Conservation (phyloP, 345 rosid genomes). For the Linum trigynum region DNA sequence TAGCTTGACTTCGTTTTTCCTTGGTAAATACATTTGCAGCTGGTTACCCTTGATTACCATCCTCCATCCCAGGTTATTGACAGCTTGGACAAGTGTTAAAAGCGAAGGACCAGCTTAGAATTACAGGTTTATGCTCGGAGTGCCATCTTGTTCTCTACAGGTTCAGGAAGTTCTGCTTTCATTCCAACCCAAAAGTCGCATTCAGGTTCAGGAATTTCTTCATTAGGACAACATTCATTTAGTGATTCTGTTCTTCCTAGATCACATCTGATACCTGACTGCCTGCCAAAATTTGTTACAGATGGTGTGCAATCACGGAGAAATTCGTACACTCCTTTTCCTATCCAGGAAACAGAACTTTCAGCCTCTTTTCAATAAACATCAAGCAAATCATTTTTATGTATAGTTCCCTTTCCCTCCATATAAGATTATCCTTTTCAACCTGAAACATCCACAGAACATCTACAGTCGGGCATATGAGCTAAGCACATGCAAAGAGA, state of each 20-base stretch:
- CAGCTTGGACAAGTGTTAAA: no score
- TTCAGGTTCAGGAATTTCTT: constrained; percentile 18
- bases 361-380: constrained; percentile 28
- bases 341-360: constrained; percentile 32
- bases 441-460: constrained; percentile 38
- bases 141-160: no score
- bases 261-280: constrained; percentile 61
- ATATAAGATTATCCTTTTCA: constrained; percentile 72
- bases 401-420: constrained; percentile 78
- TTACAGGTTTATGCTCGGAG: no score
- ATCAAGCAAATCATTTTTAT: constrained; percentile 61
- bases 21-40: no score
- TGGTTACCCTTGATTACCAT: no score
- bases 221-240: constrained; percentile 30
- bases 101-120: no score
- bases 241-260: constrained; percentile 42
- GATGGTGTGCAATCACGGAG: constrained; percentile 28
- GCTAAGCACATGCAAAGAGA: constrained; percentile 9
- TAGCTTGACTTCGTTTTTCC: no score
- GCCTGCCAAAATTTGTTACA: constrained; percentile 52
- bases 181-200: constrained; percentile 19
- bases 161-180: constrained; percentile 15
- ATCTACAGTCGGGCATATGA: constrained; percentile 22
- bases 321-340: constrained; percentile 52
- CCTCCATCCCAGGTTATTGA: no score